These are phyloP conservation scores for Cyclotella kingstonii DNA, from an alignment of 108 stramenopile species.

Conservation along the genomic window DNA sequence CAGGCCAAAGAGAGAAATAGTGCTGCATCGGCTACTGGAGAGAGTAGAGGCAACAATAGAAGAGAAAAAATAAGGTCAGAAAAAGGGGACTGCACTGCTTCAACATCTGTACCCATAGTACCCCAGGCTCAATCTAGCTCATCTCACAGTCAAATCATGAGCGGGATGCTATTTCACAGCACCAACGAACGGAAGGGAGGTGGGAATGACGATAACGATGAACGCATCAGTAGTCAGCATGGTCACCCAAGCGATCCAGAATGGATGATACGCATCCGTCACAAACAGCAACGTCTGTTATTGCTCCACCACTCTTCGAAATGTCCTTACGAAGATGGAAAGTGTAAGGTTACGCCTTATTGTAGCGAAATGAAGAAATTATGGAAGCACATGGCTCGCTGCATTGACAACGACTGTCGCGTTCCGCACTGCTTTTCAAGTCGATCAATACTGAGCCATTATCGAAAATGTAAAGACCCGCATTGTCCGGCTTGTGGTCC, in stretches of 20 bases:
- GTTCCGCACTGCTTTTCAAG: constrained; percentile 96
- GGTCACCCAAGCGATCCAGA: constrained; percentile 77
- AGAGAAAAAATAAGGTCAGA: too few species aligned
- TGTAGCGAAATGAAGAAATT: constrained; percentile 96
- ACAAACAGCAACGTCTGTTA: constrained; percentile 97
- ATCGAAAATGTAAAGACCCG: constrained; percentile 94
- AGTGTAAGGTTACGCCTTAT: constrained; percentile 91
- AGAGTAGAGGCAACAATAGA: not conserved
- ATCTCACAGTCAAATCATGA: constrained; percentile 1
- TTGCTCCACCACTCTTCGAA: constrained; percentile 96
- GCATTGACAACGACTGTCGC: constrained; percentile 94
- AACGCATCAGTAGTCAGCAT: constrained; percentile 27
- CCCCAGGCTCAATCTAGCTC: constrained; percentile 6
- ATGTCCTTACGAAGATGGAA: constrained; percentile 86
- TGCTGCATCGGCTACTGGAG: not conserved
- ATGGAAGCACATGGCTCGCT: constrained; percentile 98
- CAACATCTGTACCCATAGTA: not conserved
- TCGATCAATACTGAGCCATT: constrained; percentile 95
- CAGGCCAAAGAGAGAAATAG: constrained; percentile 41
- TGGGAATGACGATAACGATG: constrained; percentile 2
- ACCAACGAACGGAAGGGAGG: constrained; percentile 7
- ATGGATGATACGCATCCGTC: constrained; percentile 86
- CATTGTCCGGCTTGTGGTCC: constrained; percentile 96
- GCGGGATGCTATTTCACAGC: constrained; percentile 16
- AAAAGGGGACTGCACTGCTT: not conserved